Conservation (phyloP, 768 basidiomycete species). For the Coprinellus micaceus region DNA sequence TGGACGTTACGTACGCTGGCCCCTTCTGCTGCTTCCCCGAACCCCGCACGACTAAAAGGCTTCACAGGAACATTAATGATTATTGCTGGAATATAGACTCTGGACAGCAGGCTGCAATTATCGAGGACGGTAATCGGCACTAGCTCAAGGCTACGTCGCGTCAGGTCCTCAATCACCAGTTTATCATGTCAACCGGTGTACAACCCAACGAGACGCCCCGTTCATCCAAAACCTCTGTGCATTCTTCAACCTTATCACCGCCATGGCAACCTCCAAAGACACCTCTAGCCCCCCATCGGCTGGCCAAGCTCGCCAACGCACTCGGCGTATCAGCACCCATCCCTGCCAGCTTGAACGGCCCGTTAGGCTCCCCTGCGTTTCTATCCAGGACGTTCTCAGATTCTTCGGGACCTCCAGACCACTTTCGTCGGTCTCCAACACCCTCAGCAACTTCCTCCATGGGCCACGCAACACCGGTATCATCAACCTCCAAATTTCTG, state of each 20-base stretch:
- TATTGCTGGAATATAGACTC: not conserved
- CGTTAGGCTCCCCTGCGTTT: conserved; percentile 21
- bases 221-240: conserved; percentile 18
- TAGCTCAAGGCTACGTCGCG: not conserved
- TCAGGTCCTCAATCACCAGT: not conserved
- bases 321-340: conserved; percentile 76
- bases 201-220: conserved; percentile 18
- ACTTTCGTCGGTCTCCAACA: conserved; percentile 47
- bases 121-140: not conserved
- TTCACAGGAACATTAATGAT: conserved; percentile 8
- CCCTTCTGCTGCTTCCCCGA: not conserved
- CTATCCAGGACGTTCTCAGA: conserved; percentile 34
- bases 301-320: conserved; percentile 82
- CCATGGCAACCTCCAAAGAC: conserved; percentile 65
- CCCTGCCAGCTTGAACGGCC: conserved; percentile 40
- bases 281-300: conserved; percentile 70
- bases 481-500: conserved; percentile 60
- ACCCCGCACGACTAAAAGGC: not conserved
- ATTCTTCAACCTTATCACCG: conserved; percentile 29
- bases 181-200: conserved; percentile 23
- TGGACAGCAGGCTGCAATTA: conserved; percentile 1
- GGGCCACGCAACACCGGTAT: conserved; percentile 29
- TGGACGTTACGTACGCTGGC: conserved; percentile 7
- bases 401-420: conserved; percentile 30
- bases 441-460: conserved; percentile 43